Base-by-base conservation (phyloP, 805 yeast genomes). In the Saturnispora ahearnii region DNA sequence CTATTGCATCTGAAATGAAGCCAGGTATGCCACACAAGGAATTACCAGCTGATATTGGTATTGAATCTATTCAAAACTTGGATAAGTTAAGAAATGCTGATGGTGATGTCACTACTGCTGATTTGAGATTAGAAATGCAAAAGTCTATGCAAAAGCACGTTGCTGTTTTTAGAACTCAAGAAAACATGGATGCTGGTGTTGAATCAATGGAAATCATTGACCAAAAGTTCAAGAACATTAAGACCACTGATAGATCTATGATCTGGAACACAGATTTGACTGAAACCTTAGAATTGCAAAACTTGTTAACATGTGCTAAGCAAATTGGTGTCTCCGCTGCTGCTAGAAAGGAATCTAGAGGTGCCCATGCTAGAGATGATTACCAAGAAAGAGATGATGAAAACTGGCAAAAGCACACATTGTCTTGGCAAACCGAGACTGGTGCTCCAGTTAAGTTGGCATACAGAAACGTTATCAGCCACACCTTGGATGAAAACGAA, bases 341-440 rank as follows among this genome's bases (percentile, higher is more conserved):
- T 55, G 95, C 88, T 51, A 87, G 99, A 78, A 83, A 77, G 64
- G 99, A 91, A 74, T 89, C 97, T 36, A 87, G 99, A 77, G 99
- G 99, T 74, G 98, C 99, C 45, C 99, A 91, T 66, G 97, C 99
- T 52, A 85, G 98, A 77, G 99, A 91, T 72, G 99, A 91, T 70
- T 90, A 71, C 74, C 97, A 96, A 63, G 82, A 81, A 55, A 88
- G 99, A 81, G 96, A 91, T 66, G 99, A 91, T 68, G 89, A 66
- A 50, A 76, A 89, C 78, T 91, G 99, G 99, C 88, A 87, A 91
- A 93, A 91, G 76, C 99, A 91, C 73, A 77, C 97, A 45, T 74
- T 91, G 65, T 87, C 97, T 47, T 91, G 93, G 89, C 98, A 93
- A 76, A 63, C 70, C 51, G 67, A 71, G 28, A 74, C 75, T 54